Evolutionary conservation across 768 basidiomycete genomes (phyloP), one percentile per base, ranked within the genome.

Genomic region (Pisolithus orientalis): DNA sequence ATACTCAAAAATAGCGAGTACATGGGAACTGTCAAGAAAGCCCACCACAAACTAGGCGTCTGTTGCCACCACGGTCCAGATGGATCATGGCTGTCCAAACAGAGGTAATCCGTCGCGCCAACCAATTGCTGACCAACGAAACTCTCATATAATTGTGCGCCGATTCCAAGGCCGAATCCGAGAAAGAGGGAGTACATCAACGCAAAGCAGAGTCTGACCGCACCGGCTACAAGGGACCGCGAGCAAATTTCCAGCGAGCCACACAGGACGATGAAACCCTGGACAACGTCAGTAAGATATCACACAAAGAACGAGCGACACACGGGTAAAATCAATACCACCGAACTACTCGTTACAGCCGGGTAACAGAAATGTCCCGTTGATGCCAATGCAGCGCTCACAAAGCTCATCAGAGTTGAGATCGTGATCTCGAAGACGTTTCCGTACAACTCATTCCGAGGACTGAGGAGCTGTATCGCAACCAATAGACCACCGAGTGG

Each of bases 391-490:
- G 83, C 87, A 28, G 87, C 89, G 7, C 89, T 75, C 40, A 90
- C 51, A 68, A 94, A 93, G 50, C 88, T 88, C 65, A 88, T 77
- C 25, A 92, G 70, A 3, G 83, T 85, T 4, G 91, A 84, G 47
- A 91, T 78, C 11, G 85, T 87, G 54, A 93, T 90, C 59, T 90
- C 89, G 53, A 89, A 92, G 29, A 93, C 80, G 52, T 88, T 87
- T 6, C 79, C 80, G 60, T 90, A 90, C 14, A 94, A 67, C 62
- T 91, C 87, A 59, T 90, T 88, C 54, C 82, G 77, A 6, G 80
- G 79, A 13, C 84, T 83, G 43, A 89, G 64, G 44, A 85, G 74
- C 62, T 94, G 91, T 13, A 91, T 76, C 40, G 74, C 70, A 25
- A 91, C 83, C 29, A 94, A 76, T 5, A 91, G 70, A 17, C 79